Percentiles rank a stretch among this genome's conserved stretches.
phyloP scores from a whole-genome alignment of 2,329 filamentous ascomycete genomes.

The Fusarium sp. region DNA sequence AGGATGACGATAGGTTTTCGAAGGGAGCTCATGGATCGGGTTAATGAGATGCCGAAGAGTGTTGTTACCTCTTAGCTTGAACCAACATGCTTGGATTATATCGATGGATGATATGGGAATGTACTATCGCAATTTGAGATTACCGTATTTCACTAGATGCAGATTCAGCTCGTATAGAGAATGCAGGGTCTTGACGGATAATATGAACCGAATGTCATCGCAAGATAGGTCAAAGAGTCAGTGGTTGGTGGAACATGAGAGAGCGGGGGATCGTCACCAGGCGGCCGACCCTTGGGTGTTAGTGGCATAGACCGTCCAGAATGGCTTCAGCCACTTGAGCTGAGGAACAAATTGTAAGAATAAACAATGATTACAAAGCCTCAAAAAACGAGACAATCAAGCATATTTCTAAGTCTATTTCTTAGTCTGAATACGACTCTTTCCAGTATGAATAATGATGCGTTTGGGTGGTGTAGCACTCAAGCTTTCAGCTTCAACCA shows the following conservation, averaged over 20 bases:
- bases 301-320: slow-evolving; percentile 1
- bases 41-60: slow-evolving; percentile 41
- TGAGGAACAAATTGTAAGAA: background rate
- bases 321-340: slow-evolving; percentile 9
- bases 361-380: background rate
- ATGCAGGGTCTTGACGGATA: background rate
- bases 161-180: background rate
- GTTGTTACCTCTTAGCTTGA: slow-evolving; percentile 41
- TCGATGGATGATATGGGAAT: background rate
- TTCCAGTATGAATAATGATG: background rate
- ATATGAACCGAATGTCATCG: background rate
- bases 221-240: background rate
- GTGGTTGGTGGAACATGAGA: slow-evolving; percentile 14
- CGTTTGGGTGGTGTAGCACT: background rate
- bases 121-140: background rate
- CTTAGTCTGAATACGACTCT: background rate
- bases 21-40: slow-evolving; percentile 7
- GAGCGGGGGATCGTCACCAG: slow-evolving; percentile 9
- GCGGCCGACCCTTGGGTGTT: slow-evolving; percentile 27
- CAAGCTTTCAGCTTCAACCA: background rate
- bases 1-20: slow-evolving; percentile 27
- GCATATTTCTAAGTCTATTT: background rate
- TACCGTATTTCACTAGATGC: background rate
- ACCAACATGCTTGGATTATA: background rate
- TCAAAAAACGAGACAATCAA: no score